These are phyloP conservation scores for Myxozyma monticola DNA, from an alignment of 805 yeast species.

Conservation along the genomic window DNA sequence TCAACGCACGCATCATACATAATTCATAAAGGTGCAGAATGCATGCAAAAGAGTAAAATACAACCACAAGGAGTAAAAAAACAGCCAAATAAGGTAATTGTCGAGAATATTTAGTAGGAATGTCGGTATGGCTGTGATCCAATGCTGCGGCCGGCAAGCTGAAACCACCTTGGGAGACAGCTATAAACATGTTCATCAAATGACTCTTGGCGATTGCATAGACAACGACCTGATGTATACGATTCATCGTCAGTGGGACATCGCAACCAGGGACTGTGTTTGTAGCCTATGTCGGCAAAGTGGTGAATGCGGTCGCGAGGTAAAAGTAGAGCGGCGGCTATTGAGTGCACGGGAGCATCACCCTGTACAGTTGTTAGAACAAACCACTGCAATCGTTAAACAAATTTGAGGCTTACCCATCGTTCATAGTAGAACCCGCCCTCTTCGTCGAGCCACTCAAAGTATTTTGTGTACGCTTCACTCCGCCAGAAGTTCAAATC, in stretches of 20 bases:
- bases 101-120: neutral
- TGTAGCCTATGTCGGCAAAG: constrained; percentile 62
- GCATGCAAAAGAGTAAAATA: too few relatives aligned
- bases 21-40: too few relatives aligned
- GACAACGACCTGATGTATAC: constrained; percentile 28
- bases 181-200: constrained; percentile 33
- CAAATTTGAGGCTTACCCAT: constrained; percentile 88
- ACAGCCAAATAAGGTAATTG: too few relatives aligned
- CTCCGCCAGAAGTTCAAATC: constrained; percentile 57
- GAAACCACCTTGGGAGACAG: constrained; percentile 33
- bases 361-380: constrained; percentile 40
- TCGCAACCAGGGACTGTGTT: constrained; percentile 52
- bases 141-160: constrained; percentile 26
- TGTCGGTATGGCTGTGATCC: constrained; percentile 30
- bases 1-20: too few relatives aligned
- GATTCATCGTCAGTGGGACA: constrained; percentile 32
- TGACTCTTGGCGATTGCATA: constrained; percentile 29
- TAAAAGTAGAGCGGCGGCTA: constrained; percentile 59
- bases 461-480: constrained; percentile 54
- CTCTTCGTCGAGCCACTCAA: constrained; percentile 55
- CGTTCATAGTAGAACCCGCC: constrained; percentile 75
- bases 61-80: too few relatives aligned
- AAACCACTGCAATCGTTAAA: neutral
- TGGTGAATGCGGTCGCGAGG: constrained; percentile 54
- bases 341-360: constrained; percentile 71